Conservation (phyloP, 2,329 filamentous ascomycete genomes). For the Leptographium galeiforme region DNA sequence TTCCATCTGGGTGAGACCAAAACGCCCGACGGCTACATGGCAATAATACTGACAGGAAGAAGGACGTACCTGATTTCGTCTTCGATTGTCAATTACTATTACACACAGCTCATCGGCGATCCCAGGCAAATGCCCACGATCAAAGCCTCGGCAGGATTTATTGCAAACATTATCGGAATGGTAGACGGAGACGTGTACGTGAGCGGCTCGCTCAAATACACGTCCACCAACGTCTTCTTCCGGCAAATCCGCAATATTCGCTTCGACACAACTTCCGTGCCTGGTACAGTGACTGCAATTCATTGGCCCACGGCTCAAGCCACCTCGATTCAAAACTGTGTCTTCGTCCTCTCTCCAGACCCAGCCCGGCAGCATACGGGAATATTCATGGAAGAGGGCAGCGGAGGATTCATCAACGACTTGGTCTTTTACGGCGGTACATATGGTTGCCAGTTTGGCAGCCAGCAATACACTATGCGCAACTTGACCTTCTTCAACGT, state of each 20-base stretch:
- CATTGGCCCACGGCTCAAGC: conserved; percentile 61
- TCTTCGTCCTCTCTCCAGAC: conserved; percentile 35
- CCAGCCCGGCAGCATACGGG: conserved; percentile 37
- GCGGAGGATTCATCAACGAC: conserved; percentile 55
- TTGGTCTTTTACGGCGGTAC: conserved; percentile 58
- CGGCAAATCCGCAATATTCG: conserved; percentile 15
- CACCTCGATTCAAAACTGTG: conserved; percentile 44
- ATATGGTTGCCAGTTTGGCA: conserved; percentile 43
- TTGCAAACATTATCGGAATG: conserved; percentile 24
- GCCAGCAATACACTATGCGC: conserved; percentile 59
- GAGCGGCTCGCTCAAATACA: conserved; percentile 28
- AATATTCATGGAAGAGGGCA: conserved; percentile 50
- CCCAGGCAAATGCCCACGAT: conserved; percentile 13
- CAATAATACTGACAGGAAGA: not conserved
- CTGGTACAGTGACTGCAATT: conserved; percentile 18
- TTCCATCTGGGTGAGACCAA: conserved; percentile 9
- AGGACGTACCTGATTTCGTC: conserved; percentile 13
- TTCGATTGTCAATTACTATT: conserved; percentile 14
- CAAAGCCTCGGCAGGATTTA: conserved; percentile 28
- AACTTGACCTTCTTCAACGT: conserved; percentile 54
- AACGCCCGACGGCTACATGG: not conserved
- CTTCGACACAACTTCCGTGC: conserved; percentile 12
- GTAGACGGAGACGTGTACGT: conserved; percentile 35
- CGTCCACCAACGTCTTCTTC: conserved; percentile 39
- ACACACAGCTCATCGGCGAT: conserved; percentile 13